Percentiles rank a stretch among this genome's conserved stretches.
Evolutionary conservation across 257 asterid genomes (phyloP).

Genomic region (Petunia secreta): DNA sequence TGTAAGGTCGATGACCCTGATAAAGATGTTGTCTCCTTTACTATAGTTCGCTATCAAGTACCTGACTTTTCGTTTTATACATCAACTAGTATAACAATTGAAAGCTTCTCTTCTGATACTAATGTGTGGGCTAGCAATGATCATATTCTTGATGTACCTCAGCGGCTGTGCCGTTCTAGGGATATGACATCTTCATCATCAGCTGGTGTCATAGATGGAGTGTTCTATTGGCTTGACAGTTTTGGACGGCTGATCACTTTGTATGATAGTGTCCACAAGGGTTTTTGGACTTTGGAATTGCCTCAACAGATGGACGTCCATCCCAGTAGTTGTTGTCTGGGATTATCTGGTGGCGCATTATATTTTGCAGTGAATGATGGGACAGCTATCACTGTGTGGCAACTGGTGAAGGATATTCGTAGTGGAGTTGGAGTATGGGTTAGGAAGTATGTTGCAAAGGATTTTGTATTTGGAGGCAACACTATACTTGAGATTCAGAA

Average conservation of each 20-base stretch:
- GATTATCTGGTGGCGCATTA: background rate
- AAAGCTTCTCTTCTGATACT: background rate
- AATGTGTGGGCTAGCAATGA: background rate
- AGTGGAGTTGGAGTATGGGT: background rate
- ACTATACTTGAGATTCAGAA: background rate
- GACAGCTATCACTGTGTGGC: background rate
- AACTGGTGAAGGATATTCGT: background rate
- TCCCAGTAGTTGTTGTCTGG: background rate
- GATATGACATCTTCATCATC: background rate
- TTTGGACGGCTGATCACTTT: background rate
- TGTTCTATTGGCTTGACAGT: background rate
- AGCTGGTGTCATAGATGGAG: background rate
- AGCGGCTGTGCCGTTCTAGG: background rate
- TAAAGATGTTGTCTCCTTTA: no score
- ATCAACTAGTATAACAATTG: background rate
- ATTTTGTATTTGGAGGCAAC: no score
- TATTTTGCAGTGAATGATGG: background rate
- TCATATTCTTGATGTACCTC: background rate
- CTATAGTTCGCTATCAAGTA: background rate
- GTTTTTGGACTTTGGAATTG: background rate
- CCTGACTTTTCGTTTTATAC: background rate
- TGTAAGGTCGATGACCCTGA: no score
- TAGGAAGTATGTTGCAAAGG: background rate
- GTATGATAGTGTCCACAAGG: background rate
- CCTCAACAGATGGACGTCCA: background rate